A percentile compares a stretch with the other conserved stretches of the same genome.
Conservation (phyloP, 2,329 filamentous ascomycete species). For the Diaporthe sp. region DNA sequence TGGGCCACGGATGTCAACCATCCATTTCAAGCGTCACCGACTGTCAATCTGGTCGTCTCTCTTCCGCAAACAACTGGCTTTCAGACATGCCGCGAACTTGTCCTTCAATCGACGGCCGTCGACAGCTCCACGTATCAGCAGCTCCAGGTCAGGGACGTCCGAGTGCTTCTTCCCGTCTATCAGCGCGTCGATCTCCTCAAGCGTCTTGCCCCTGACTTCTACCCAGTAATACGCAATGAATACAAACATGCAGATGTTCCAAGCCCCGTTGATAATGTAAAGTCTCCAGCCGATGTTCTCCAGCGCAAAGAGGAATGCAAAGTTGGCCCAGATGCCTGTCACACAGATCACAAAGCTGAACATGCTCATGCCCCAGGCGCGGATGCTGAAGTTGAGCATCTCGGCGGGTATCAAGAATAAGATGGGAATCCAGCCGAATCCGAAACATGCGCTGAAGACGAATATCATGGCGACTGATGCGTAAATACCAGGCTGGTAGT, state of each 20-base stretch:
- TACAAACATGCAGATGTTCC: constrained; percentile 43
- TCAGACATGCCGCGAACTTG: constrained; percentile 9
- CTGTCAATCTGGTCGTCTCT: background rate
- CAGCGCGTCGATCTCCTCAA: constrained; percentile 45
- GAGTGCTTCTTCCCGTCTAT: constrained; percentile 40
- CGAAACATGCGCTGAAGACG: constrained; percentile 35
- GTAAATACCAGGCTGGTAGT: constrained; percentile 38
- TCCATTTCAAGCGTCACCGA: background rate
- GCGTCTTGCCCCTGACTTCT: constrained; percentile 43
- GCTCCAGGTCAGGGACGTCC: constrained; percentile 36
- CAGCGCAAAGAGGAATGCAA: constrained; percentile 43
- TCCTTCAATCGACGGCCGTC: constrained; percentile 29
- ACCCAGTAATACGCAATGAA: constrained; percentile 44
- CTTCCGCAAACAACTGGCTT: background rate
- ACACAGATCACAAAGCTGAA: constrained; percentile 36
- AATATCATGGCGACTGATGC: constrained; percentile 39
- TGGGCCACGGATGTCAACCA: background rate
- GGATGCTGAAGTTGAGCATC: constrained; percentile 40
- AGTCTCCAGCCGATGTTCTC: constrained; percentile 45
- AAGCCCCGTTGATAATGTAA: constrained; percentile 45
- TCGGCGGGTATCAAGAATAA: constrained; percentile 31
- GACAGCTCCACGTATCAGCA: constrained; percentile 7
- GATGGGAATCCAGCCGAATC: constrained; percentile 35
- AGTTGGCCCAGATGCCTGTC: constrained; percentile 42
- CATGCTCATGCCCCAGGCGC: constrained; percentile 50